Evolutionary conservation across 73 alveolate genomes (phyloP).

Genomic region (Paramecium biaurelia): DNA sequence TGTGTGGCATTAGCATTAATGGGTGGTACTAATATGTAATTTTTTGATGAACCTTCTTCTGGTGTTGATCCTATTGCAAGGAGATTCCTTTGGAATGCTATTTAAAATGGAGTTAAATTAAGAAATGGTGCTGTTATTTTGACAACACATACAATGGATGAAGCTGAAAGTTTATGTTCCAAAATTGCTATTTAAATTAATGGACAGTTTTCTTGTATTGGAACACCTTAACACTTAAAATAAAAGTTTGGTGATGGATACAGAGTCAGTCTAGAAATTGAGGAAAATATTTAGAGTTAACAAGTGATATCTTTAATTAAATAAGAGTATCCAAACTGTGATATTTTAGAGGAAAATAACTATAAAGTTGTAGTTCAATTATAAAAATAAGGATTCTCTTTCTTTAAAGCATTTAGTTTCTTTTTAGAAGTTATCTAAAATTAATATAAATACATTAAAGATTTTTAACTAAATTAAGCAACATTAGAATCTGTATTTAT

Average conservation of each 20-base stretch:
- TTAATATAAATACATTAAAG: background rate
- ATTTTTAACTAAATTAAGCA: constrained; percentile 4
- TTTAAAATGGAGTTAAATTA: constrained; percentile 57
- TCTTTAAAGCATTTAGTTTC: background rate
- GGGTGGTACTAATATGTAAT: constrained; percentile 74
- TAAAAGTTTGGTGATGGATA: constrained; percentile 85
- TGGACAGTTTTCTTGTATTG: constrained; percentile 82
- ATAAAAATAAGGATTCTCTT: background rate
- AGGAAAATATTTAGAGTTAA: background rate
- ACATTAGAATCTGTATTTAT: constrained; percentile 10
- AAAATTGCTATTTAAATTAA: constrained; percentile 84
- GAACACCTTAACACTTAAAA: constrained; percentile 80
- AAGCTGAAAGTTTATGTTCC: constrained; percentile 87
- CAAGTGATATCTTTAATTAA: background rate
- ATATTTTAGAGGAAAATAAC: background rate
- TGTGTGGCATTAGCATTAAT: constrained; percentile 80
- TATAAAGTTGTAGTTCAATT: background rate
- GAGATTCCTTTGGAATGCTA: constrained; percentile 67
- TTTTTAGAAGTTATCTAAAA: background rate
- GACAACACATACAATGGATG: constrained; percentile 69
- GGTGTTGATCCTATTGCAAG: constrained; percentile 83
- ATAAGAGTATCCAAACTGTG: background rate
- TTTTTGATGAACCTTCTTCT: constrained; percentile 82
- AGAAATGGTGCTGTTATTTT: constrained; percentile 59
- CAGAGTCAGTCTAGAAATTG: constrained; percentile 72